Evolutionary conservation across 176 grass and related monocot species (phyloP).

Genomic region (Ensete glaucum): DNA sequence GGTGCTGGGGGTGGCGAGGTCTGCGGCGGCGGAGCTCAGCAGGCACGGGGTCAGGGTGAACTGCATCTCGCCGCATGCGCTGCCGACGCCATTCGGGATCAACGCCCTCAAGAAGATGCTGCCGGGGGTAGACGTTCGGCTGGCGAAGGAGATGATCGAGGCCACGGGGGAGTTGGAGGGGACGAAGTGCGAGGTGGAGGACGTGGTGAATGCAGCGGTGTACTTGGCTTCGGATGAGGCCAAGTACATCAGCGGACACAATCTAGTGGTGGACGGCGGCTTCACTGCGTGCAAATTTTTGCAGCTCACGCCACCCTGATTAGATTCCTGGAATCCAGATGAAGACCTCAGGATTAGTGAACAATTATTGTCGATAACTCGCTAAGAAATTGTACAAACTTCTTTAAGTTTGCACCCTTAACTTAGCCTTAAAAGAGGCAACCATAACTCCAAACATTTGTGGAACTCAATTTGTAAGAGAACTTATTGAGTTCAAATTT

Average conservation of each 20-base stretch:
- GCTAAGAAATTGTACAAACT: no score
- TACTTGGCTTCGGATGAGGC: slow-evolving; percentile 60
- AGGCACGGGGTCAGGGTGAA: slow-evolving; percentile 53
- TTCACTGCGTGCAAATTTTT: slow-evolving; percentile 27
- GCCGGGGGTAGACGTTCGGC: neutral
- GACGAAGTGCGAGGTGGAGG: slow-evolving; percentile 24
- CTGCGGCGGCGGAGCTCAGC: slow-evolving; percentile 29
- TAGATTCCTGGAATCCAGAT: no score
- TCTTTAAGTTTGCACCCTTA: no score
- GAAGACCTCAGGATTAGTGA: no score
- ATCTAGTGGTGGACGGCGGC: slow-evolving; percentile 57
- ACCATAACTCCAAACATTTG: no score
- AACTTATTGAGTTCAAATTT: no score
- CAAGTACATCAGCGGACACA: slow-evolving; percentile 46
- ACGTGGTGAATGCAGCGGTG: slow-evolving; percentile 38
- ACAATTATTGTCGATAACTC: no score
- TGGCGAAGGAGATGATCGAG: slow-evolving; percentile 3
- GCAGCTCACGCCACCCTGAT: neutral
- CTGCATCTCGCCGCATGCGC: slow-evolving; percentile 39
- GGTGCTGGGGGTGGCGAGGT: slow-evolving; percentile 30
- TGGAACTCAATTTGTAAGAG: no score
- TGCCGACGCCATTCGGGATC: slow-evolving; percentile 31
- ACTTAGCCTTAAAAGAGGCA: no score
- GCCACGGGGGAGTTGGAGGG: slow-evolving; percentile 33
- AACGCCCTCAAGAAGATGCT: neutral